phyloP scores from a whole-genome alignment of 2,329 filamentous ascomycete species.

The Penicillium aurantiogriseum region DNA sequence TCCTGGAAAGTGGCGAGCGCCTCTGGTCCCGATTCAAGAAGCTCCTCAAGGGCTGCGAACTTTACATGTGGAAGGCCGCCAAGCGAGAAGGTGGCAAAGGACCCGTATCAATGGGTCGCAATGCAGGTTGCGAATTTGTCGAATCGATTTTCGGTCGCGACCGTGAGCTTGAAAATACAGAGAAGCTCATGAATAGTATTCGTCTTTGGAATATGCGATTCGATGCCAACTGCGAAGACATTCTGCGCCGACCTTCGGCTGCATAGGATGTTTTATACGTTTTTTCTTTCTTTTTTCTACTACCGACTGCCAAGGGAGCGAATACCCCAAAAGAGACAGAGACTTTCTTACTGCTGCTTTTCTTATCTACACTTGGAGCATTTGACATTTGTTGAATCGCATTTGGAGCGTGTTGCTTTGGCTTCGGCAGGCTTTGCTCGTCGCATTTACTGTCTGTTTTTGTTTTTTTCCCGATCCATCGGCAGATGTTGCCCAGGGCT shows the following conservation, averaged over 20 bases:
- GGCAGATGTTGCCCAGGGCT: slow-evolving; percentile 5
- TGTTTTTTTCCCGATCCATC: slow-evolving; percentile 14
- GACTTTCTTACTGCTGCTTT: slow-evolving; percentile 8
- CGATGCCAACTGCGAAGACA: slow-evolving; percentile 92
- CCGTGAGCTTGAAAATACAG: slow-evolving; percentile 81
- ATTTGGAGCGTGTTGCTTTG: slow-evolving; percentile 39
- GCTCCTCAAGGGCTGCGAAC: slow-evolving; percentile 86
- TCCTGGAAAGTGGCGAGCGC: slow-evolving; percentile 83
- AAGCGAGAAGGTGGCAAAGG: slow-evolving; percentile 66
- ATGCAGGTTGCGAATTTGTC: slow-evolving; percentile 91
- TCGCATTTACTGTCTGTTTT: slow-evolving; percentile 17
- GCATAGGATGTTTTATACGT: slow-evolving; percentile 26
- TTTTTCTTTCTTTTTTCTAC: not conserved
- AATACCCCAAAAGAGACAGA: slow-evolving; percentile 14
- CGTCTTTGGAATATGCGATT: slow-evolving; percentile 90
- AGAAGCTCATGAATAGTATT: slow-evolving; percentile 87
- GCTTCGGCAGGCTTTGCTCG: slow-evolving; percentile 32
- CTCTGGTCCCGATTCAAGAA: slow-evolving; percentile 81
- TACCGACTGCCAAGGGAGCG: slow-evolving; percentile 7
- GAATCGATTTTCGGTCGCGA: slow-evolving; percentile 93
- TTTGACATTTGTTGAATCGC: slow-evolving; percentile 30
- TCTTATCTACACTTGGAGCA: slow-evolving; percentile 16
- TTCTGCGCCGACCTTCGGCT: slow-evolving; percentile 59
- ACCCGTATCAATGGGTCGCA: slow-evolving; percentile 76
- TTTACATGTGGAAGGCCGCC: slow-evolving; percentile 88